Conservation (phyloP, 345 rosid genomes). For the Lenwebbia sp. region DNA sequence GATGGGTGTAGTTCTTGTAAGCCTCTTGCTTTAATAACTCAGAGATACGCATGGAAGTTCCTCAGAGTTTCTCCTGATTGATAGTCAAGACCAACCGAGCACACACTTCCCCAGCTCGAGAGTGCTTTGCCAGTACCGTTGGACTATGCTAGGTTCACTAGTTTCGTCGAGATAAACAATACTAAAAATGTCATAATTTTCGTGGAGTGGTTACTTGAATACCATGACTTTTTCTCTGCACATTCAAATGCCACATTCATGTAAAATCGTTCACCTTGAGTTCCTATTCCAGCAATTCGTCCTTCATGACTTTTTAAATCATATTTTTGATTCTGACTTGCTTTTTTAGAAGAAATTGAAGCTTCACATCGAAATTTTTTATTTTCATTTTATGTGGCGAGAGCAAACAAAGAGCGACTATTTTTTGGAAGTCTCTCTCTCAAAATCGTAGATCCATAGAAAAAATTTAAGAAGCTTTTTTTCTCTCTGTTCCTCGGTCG, state of each 20-base stretch:
- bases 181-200: rapidly evolving
- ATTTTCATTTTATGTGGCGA: not conserved
- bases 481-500: not conserved
- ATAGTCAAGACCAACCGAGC: not conserved
- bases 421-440: not conserved
- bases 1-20: not conserved
- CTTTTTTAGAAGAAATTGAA: not conserved
- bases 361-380: rapidly evolving
- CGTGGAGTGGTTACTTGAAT: not conserved
- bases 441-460: not conserved
- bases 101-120: not conserved
- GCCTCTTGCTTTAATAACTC: not conserved
- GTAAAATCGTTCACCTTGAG: not conserved
- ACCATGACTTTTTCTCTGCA: not conserved
- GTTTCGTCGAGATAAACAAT: not conserved
- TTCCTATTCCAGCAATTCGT: not conserved
- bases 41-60: not conserved
- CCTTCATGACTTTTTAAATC: not conserved
- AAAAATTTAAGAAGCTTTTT: not conserved
- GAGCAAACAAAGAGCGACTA: not conserved
- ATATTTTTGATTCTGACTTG: not conserved
- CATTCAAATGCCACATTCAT: not conserved
- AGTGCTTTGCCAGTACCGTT: not conserved
- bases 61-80: not conserved
- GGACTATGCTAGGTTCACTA: not conserved